Evolutionary conservation across 495 filamentous ascomycete genomes (phyloP), one percentile per base, ranked within the genome.

Genomic region (Penicillium pancosmium): DNA sequence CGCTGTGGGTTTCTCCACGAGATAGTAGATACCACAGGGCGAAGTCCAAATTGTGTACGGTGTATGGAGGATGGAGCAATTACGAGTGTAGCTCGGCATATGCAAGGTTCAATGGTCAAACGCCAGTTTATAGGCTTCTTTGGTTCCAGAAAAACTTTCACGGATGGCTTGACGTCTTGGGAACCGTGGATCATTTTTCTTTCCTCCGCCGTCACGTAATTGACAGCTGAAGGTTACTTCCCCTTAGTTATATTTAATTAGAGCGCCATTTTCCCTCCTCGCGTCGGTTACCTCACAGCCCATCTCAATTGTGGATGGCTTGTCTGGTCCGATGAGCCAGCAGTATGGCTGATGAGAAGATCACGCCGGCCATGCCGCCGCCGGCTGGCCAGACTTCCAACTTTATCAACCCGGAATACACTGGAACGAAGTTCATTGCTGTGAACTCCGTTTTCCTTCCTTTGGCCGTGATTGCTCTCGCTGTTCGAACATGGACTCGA

Each of bases 401-500:
- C 38, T 73, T 75, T 47, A 60, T 72, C 8, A 48, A 78, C 41
- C 69, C 69, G 0, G 35, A 41, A 12, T 69, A 56, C 18, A 21
- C 21, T 21, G 69, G 60, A 10, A 64, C 52, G 2, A 65, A 60
- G 38, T 68, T 73, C 33, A 3, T 73, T 2, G 62, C 66, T 8
- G 64, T 72, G 0, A 70, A 71, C 34, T 66, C 63, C 7, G 46
- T 71, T 11, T 76, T 73, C 47, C 51, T 78, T 25, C 56, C 64
- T 0, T 35, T 78, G 9, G 68, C 71, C 15, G 59, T 70, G 0
- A 40, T 68, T 43, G 63, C 69, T 9, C 47, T 78, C n/a, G 53
- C 50, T 10, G 55, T 78, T 18, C 61, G 77, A 11, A 64, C 66
- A 43, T 80, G 71, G 67, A 76, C 76, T 8, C 63, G 71, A 9